These are phyloP conservation scores for Barnettozyma californica DNA, from an alignment of 805 yeast species.

Conservation along the genomic window DNA sequence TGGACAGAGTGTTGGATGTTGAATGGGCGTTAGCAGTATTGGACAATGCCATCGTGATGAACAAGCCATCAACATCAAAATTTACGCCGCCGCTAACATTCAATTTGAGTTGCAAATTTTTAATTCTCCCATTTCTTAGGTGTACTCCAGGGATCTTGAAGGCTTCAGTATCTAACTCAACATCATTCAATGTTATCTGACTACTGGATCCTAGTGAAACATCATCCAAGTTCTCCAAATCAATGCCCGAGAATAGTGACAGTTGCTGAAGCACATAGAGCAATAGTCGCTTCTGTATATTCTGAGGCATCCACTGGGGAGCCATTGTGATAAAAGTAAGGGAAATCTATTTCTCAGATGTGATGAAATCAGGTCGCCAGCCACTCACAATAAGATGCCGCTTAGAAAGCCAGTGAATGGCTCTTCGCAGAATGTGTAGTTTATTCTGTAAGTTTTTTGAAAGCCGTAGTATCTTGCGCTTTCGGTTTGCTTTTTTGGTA, in stretches of 20 bases:
- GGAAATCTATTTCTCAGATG: background rate
- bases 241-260: slow-evolving; percentile 75
- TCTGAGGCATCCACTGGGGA: slow-evolving; percentile 71
- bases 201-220: slow-evolving; percentile 63
- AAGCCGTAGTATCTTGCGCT: background rate
- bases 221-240: slow-evolving; percentile 66
- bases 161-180: slow-evolving; percentile 68
- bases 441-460: background rate
- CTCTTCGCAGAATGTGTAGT: background rate
- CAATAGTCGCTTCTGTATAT: slow-evolving; percentile 75
- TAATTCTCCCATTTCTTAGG: slow-evolving; percentile 56
- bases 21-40: slow-evolving; percentile 8
- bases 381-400: background rate
- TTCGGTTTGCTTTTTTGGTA: background rate
- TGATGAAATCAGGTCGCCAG: background rate
- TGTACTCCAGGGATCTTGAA: slow-evolving; percentile 59
- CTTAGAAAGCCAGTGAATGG: background rate
- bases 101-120: slow-evolving; percentile 49
- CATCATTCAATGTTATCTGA: slow-evolving; percentile 49
- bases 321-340: slow-evolving; percentile 15
- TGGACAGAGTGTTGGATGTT: background rate
- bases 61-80: slow-evolving; percentile 52
- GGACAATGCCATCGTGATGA: slow-evolving; percentile 38
- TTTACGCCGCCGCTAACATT: slow-evolving; percentile 69
- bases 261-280: slow-evolving; percentile 77